Evolutionary conservation across 768 basidiomycete species (phyloP).

Genomic region (Pleurotus salmoneostramineus): DNA sequence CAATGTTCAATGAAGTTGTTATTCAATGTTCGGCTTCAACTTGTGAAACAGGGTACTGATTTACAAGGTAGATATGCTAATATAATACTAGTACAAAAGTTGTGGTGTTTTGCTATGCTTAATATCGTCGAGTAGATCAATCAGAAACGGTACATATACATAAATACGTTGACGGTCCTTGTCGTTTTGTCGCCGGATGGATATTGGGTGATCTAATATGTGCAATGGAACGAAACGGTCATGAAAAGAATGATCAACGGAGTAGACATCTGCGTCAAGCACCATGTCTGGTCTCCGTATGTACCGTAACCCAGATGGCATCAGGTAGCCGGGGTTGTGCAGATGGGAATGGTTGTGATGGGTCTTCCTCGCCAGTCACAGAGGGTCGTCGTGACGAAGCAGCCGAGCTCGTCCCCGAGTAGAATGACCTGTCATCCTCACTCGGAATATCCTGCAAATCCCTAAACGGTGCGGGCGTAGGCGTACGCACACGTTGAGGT

Average conservation of each 20-base stretch:
- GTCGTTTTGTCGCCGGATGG: not conserved
- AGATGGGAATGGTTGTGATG: not conserved
- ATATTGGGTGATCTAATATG: not conserved
- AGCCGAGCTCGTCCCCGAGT: not conserved
- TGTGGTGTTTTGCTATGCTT: not conserved
- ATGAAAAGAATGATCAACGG: not conserved
- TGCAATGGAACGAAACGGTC: not conserved
- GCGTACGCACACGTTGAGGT: not conserved
- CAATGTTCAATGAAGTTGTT: too few relatives aligned
- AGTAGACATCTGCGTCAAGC: not conserved
- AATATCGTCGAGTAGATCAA: not conserved
- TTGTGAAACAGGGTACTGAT: too few relatives aligned
- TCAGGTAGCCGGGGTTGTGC: not conserved
- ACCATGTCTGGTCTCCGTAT: conserved; percentile 6
- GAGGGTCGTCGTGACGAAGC: conserved; percentile 1
- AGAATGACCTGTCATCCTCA: conserved; percentile 1
- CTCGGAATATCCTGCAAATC: conserved; percentile 4
- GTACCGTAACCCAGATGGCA: conserved; percentile 2
- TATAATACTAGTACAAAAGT: not conserved
- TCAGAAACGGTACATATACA: not conserved
- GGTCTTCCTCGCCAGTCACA: not conserved
- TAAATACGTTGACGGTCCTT: not conserved
- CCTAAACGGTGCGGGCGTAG: conserved; percentile 1
- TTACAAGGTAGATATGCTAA: not conserved
- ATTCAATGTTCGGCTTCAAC: too few relatives aligned